These are phyloP conservation scores for Kwoniella shandongensis DNA, from an alignment of 768 basidiomycete species.

Conservation along the genomic window DNA sequence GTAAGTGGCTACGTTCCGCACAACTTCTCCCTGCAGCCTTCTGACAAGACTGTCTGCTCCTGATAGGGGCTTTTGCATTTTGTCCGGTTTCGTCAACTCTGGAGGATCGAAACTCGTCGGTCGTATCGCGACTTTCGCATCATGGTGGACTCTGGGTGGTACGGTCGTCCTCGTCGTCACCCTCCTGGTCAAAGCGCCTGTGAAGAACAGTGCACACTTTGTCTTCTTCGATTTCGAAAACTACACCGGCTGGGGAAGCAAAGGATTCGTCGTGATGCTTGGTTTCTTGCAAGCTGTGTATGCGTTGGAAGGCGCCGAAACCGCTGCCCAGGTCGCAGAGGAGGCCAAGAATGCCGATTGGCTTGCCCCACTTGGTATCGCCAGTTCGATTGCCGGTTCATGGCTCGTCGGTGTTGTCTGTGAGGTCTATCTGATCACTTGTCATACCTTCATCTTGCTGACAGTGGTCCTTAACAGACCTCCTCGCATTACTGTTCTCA, in stretches of 20 bases:
- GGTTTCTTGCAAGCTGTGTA: constrained; percentile 3
- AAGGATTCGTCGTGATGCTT: constrained; percentile 1
- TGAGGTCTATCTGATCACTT: too few species aligned
- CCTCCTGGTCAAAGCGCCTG: constrained; percentile 1
- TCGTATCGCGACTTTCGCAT: background rate
- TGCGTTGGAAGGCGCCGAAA: constrained; percentile 1
- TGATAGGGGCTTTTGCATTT: constrained; percentile 1
- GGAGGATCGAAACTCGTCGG: background rate
- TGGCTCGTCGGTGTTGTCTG: constrained; percentile 2
- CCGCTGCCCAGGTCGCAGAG: background rate
- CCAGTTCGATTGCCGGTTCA: constrained; percentile 1
- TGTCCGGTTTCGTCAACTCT: constrained; percentile 1
- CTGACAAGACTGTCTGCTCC: too few species aligned
- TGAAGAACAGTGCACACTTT: background rate
- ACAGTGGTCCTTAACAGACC: too few species aligned
- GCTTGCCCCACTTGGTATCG: constrained; percentile 2
- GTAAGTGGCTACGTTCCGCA: background rate
- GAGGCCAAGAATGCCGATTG: constrained; percentile 1
- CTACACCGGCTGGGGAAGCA: constrained; percentile 1
- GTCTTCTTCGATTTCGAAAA: constrained; percentile 3
- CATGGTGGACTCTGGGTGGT: background rate
- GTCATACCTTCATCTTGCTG: too few species aligned
- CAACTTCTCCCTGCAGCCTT: background rate
- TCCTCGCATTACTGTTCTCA: constrained; percentile 1
- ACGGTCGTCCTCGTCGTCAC: constrained; percentile 1